Base-by-base conservation (phyloP, 2,329 filamentous ascomycete species). In the Botrytis pseudocinerea region DNA sequence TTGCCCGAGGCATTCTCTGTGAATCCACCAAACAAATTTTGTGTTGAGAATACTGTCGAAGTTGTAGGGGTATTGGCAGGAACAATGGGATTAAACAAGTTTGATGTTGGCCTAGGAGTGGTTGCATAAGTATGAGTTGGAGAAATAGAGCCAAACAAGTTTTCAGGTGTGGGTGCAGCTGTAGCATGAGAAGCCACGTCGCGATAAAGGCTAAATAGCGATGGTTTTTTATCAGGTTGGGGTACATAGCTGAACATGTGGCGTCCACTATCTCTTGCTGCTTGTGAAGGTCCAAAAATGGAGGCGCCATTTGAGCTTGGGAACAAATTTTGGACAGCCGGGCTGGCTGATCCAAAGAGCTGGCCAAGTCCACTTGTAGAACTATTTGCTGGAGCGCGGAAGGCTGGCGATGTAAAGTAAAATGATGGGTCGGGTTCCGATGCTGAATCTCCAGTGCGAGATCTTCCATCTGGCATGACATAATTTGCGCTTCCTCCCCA, bases 291-390 rank as follows among this genome's bases (percentile, higher is more conserved):
- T 44, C 25, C 61, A 4, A 63, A 63, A n/a, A 44, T 63, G 8
- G 38, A 63, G 4, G 61, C 25, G 38, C 38, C 16, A 4, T 44
- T 42, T n/a, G 40, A 42, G 61, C 40, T 63, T 44, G 40, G 38
- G 28, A 28, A 63, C 16, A 42, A 57, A 2, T 18, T 32, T 18
- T 28, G 38, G 6, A 6, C 6, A 42, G 22, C 35, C 6, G 22
- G 14, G 7, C 14, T 18, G 18, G n/a, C 25, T 14, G 35, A 16
- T 54, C 12, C 22, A 14, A 25, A 20, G 35, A 32, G 22, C 14
- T n/a, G 7, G 0, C 14, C 2, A 22, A 6, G 25, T 4, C 14
- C 22, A 8, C 18, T 16, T 20, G 25, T 20, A 1, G 2, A 22
- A 22, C 25, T 9, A 28, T 54, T 14, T 3, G 20, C 4, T 28